Base-by-base conservation (phyloP, 306 rosid genomes). In the Crotalaria pallida region DNA sequence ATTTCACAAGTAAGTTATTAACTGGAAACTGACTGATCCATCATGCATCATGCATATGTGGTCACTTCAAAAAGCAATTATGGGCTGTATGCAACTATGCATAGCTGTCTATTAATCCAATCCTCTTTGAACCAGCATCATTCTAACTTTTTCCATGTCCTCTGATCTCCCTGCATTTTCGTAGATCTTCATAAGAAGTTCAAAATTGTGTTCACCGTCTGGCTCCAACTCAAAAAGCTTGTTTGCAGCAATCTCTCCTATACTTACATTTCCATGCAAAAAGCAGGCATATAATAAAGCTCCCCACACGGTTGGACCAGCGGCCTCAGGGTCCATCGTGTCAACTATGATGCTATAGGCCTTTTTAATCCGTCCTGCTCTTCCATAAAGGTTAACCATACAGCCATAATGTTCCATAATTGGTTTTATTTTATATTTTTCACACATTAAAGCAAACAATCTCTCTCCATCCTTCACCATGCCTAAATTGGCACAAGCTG, bases 231-330 rank as follows among this genome's bases (percentile, higher is more conserved):
- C 97, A 16, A 90, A 87, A 44, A 94, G 96, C 55, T 69, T 82
- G 71, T 79, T 85, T 58, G 92, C 96, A 47, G 97, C 89, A 83
- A 88, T 52, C 83, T 88, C 89, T 31, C 97, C 98, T 8, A 87
- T 57, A 11, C 73, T 69, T 43, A 80, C 87, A 76, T 87, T 77
- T 53, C 84, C 84, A 34, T 84, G 92, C 53, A 87, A 79, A 85
- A 44, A 71, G 68, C 96, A 90, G 21, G 97, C 89, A 84, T 84
- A 88, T 45, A 90, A 73, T 69, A 94, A 56, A 31, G 97, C 98
- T 55, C 96, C 97, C 96, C 98, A 94, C 45, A 85, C 79, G 0
- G 98, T 91, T 45, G 98, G 90, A 63, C 92, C 88, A 34, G 89
- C 97, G 34, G 86, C 91, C 75, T 85, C 90, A 51, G 85, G 59